Percentiles rank a stretch among this genome's conserved stretches.
Conservation (phyloP, 345 rosid species). For the Garcia nutans region DNA sequence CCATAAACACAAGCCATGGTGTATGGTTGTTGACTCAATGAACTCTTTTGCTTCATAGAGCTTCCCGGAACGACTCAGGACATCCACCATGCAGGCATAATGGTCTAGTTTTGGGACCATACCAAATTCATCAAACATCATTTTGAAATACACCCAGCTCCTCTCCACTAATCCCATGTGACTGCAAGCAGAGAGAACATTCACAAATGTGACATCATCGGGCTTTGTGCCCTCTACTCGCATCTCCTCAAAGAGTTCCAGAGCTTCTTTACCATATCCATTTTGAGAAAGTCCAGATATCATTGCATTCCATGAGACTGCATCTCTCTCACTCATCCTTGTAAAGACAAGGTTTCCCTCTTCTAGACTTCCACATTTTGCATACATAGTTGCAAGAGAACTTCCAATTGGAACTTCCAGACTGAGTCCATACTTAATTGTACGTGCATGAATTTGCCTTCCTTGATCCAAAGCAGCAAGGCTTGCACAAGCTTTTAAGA, state of each 20-base stretch:
- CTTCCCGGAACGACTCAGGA: slow-evolving; percentile 31
- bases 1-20: slow-evolving; percentile 70
- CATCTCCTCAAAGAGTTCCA: slow-evolving; percentile 34
- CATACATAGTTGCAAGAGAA: slow-evolving; percentile 32
- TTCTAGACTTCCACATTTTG: slow-evolving; percentile 30
- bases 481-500: slow-evolving; percentile 30
- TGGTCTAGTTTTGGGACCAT: slow-evolving; percentile 26
- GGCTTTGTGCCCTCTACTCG: slow-evolving; percentile 24
- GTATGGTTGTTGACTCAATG: slow-evolving; percentile 60
- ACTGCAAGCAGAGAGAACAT: slow-evolving; percentile 35
- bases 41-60: slow-evolving; percentile 51
- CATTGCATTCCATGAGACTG: slow-evolving; percentile 37
- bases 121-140: slow-evolving; percentile 30
- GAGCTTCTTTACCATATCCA: slow-evolving; percentile 28
- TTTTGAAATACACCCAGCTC: slow-evolving; percentile 22
- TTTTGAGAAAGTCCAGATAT: slow-evolving; percentile 34
- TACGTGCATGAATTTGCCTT: slow-evolving; percentile 27
- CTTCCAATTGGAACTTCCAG: slow-evolving; percentile 21
- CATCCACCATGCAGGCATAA: slow-evolving; percentile 35
- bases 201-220: slow-evolving; percentile 31
- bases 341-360: slow-evolving; percentile 21
- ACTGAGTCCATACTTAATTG: slow-evolving; percentile 26
- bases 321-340: slow-evolving; percentile 25
- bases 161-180: slow-evolving; percentile 33
- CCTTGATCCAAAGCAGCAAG: slow-evolving; percentile 34